A percentile compares a stretch with the other conserved stretches of the same genome.
Evolutionary conservation across 805 yeast species (phyloP).

Genomic region (Lipomyces yamanashiensis): DNA sequence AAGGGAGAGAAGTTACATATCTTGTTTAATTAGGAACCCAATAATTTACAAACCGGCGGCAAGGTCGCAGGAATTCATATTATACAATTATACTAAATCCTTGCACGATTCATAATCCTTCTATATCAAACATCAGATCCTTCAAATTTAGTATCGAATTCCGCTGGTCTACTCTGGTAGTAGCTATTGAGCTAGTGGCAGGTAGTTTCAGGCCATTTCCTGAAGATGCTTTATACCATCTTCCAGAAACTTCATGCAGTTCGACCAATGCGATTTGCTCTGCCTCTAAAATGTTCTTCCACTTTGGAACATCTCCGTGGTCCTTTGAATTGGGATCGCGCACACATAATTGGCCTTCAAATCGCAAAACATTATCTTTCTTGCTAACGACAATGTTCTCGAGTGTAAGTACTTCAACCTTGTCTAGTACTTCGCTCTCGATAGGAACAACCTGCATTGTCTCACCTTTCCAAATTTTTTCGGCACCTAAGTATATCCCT

Average conservation of each 20-base stretch:
- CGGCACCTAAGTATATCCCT: slow-evolving; percentile 8
- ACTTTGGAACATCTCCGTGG: not conserved
- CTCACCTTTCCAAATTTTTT: slow-evolving; percentile 13
- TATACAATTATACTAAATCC: too few relatives aligned
- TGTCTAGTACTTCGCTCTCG: not conserved
- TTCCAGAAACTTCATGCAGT: not conserved
- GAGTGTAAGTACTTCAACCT: not conserved
- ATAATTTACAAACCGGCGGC: too few relatives aligned
- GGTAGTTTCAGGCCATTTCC: not conserved
- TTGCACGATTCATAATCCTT: not conserved
- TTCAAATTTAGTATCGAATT: not conserved
- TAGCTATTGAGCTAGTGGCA: not conserved
- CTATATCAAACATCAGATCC: slow-evolving; percentile 4
- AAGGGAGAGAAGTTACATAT: too few relatives aligned
- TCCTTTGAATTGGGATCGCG: not conserved
- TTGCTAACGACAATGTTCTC: not conserved
- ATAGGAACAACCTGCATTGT: not conserved
- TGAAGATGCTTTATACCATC: not conserved
- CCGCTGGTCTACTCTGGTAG: not conserved
- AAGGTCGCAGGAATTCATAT: too few relatives aligned
- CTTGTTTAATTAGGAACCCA: too few relatives aligned
- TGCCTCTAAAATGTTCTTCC: not conserved
- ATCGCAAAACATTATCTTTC: not conserved
- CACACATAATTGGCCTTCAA: not conserved
- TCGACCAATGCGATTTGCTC: not conserved